Evolutionary conservation across 768 basidiomycete genomes (phyloP), one percentile per base, ranked within the genome.

Genomic region (Psilocybe tampanensis): DNA sequence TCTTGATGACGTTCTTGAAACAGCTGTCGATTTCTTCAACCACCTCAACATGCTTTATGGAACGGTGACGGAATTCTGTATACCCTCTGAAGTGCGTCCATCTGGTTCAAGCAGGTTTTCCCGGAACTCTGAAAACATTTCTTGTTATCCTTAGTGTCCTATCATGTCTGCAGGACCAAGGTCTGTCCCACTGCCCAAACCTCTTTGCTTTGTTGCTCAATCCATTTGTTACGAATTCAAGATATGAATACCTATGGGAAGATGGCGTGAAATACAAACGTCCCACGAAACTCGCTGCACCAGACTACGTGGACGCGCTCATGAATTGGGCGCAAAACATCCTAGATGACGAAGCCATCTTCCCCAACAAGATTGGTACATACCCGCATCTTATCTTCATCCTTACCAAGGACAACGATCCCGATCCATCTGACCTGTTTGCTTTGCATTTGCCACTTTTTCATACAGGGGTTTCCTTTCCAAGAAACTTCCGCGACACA

Each of bases 41-140:
- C 97, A 99, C 69, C 75, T 99, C 62, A 99, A 99, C 71, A 99
- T 99, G 97, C 78, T 99, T 18, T 99, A 98, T 67, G 97, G 96
- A 11, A 97, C 95, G 9, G 87, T 99, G 21, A 97, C 97, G 2
- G 97, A 99, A 74, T 98, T 98, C 69, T 99, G 97, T 72, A 98
- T 92, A 17, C 83, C 89, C 9, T 86, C 95, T 68, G 94, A 97
- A 83, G 95, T 91, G 66, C 64, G 81, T 69, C 32, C 34, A 33
- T 55, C 4, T 3, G 6, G n/a, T 44, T 36, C 23, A 13, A 39
- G 55, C 43, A 49, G 19, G 22, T 15, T 39, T 33, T 47, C 41
- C 33, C 19, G 34, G 45, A 39, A 45, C 51, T 58, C 51, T 13
- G 45, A 44, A 21, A n/a, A 17, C 15, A 19, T 43, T 51, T 23